Conservation (phyloP, 495 filamentous ascomycete species). For the Penicillium waksmanii region DNA sequence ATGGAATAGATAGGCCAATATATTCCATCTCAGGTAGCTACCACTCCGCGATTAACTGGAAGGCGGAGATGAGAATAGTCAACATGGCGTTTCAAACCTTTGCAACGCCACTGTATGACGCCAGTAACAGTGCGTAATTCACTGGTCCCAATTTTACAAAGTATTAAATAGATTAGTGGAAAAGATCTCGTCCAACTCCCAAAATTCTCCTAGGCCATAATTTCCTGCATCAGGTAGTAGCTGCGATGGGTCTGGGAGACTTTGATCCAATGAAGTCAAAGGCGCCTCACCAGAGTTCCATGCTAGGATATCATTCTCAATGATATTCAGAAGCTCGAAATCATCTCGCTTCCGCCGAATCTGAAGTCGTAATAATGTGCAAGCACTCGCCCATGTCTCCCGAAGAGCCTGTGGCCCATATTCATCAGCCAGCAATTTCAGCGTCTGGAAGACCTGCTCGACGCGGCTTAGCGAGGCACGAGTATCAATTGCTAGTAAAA, state of each 20-base stretch:
- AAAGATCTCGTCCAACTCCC: not conserved
- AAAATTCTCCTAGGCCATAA: not conserved
- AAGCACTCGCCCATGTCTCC: not conserved
- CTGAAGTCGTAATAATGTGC: slow-evolving; percentile 2
- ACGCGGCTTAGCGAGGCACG: not conserved
- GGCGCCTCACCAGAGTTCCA: not conserved
- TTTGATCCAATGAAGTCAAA: not conserved
- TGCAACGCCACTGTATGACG: no score
- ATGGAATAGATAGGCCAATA: no score
- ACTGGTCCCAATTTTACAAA: not conserved
- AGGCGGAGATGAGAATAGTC: no score
- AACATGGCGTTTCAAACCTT: no score
- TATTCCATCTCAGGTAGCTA: no score
- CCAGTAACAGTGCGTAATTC: no score
- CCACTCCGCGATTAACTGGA: no score
- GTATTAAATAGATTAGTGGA: not conserved
- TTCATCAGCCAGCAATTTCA: not conserved
- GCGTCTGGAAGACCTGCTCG: not conserved
- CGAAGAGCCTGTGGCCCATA: not conserved
- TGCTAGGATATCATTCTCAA: not conserved
- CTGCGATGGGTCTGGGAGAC: not conserved
- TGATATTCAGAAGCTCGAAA: not conserved
- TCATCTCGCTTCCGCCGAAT: slow-evolving; percentile 3
- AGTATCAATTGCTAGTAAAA: slow-evolving; percentile 40
- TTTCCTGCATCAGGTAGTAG: not conserved